Base-by-base conservation (phyloP, 1,139 yeast genomes). In the Suhomyces taliae region DNA sequence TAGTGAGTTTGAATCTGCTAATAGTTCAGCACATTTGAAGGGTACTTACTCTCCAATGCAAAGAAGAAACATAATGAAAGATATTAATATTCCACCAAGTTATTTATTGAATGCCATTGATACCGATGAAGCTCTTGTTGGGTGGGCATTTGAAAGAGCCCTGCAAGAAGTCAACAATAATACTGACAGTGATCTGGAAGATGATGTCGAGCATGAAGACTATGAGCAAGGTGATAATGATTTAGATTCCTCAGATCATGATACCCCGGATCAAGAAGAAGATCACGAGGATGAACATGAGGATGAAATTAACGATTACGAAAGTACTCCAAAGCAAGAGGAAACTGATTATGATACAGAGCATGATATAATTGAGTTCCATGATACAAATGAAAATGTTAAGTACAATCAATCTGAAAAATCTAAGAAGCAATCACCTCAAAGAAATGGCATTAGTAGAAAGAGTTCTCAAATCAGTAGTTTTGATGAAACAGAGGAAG, bases 91-190 rank as follows among this genome's bases (percentile, higher is more conserved):
- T 12, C 36, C 39, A 7, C 24, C 39, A 6, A 40, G 43, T 31
- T 46, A 50, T 34, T 34, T 46, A 32, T 44, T 51, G 15, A 45
- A 46, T 29, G 47, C 56, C 1, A 49, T 51, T 29, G 57, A 53
- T 34, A 47, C 50, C 34, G 55, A 52, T 27, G 57, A 52, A 4
- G 51, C 50, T 27, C 43, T 48, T 36, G 51, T 47, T 3, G 47
- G 44, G 19, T 54, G 53, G 53, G 48, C 46, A 2, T 44, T 40
- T 19, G 46, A 45, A 37, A 40, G 39, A 39, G 36, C 51, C 8
- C 39, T 15, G 15, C 31, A 11, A 8, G 19, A 29, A 27, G 14
- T 26, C 9, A 50, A 46, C 12, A 59, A 58, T 32, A 53, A 47
- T 7, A 45, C 48, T 51, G 27, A 46, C 40, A 33, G 46, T 47